Percentiles rank a stretch among this genome's conserved stretches.
phyloP scores from a whole-genome alignment of 371 early-diverging fungal genomes.

The Vittaforma corneae region DNA sequence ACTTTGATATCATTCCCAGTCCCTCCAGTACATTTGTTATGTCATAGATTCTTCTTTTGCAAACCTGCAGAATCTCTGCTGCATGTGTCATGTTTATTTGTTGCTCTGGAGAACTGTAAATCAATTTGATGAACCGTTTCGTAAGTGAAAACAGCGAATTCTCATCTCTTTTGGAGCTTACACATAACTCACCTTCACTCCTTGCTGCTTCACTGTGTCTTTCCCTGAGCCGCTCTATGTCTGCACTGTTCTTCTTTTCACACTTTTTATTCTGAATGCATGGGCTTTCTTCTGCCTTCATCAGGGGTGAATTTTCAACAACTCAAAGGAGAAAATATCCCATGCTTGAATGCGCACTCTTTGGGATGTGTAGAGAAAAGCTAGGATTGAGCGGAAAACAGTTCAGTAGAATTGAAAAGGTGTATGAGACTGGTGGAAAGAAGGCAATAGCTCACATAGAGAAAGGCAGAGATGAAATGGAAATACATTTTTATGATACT shows the following conservation, averaged over 20 bases:
- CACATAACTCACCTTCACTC: neutral
- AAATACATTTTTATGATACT: too few species aligned
- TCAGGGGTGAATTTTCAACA: too few species aligned
- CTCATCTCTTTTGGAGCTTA: conserved; percentile 54
- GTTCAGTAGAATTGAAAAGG: neutral
- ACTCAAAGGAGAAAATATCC: conserved; percentile 9
- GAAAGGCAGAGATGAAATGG: neutral
- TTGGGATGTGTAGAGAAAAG: conserved; percentile 1
- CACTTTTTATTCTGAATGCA: too few species aligned
- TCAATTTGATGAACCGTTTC: conserved; percentile 64
- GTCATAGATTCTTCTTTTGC: conserved; percentile 72
- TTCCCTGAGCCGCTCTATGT: too few species aligned
- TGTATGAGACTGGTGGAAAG: conserved; percentile 2
- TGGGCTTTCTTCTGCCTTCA: too few species aligned
- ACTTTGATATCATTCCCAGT: conserved; percentile 66
- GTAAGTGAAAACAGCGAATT: conserved; percentile 66
- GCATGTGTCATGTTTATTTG: conserved; percentile 66
- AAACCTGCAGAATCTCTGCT: conserved; percentile 64
- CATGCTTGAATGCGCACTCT: conserved; percentile 28
- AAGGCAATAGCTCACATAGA: neutral
- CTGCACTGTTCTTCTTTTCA: too few species aligned
- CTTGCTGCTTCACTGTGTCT: too few species aligned
- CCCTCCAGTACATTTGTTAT: conserved; percentile 74
- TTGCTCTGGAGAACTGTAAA: conserved; percentile 63
- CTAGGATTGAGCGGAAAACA: neutral